These are phyloP conservation scores for Saccharomycopsis sp. DNA, from an alignment of 805 yeast genomes.

Conservation along the genomic window DNA sequence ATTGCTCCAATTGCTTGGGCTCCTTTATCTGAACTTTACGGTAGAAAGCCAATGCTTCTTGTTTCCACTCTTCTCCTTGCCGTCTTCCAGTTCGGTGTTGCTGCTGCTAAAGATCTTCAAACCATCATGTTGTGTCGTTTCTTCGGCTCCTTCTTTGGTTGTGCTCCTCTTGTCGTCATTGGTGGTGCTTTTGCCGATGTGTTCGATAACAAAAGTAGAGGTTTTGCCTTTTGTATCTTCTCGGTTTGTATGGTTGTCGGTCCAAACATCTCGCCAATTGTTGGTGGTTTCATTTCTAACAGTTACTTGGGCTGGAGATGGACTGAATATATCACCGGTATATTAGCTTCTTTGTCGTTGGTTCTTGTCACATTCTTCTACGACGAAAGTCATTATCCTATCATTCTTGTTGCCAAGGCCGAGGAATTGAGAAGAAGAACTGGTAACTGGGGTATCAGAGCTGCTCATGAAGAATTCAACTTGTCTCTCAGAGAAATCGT, in stretches of 20 bases:
- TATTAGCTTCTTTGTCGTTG: slow-evolving; percentile 42
- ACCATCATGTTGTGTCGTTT: slow-evolving; percentile 72
- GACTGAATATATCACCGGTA: slow-evolving; percentile 67
- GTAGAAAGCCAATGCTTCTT: slow-evolving; percentile 57
- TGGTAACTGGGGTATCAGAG: slow-evolving; percentile 77
- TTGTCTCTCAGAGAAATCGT: slow-evolving; percentile 52
- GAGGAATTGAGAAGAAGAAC: slow-evolving; percentile 54
- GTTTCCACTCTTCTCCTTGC: slow-evolving; percentile 51
- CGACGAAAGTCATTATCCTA: slow-evolving; percentile 69
- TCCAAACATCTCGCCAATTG: slow-evolving; percentile 78
- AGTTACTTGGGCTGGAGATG: slow-evolving; percentile 74
- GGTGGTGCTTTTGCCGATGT: slow-evolving; percentile 86
- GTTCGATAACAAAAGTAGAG: slow-evolving; percentile 60
- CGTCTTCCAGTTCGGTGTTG: slow-evolving; percentile 64
- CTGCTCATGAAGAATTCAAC: slow-evolving; percentile 63
- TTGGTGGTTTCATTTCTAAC: slow-evolving; percentile 62
- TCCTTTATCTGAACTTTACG: slow-evolving; percentile 74
- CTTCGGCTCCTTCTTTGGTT: slow-evolving; percentile 75
- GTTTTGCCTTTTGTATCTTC: slow-evolving; percentile 67
- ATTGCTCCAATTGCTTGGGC: slow-evolving; percentile 91
- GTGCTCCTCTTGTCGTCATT: slow-evolving; percentile 78
- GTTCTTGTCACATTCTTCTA: slow-evolving; percentile 38
- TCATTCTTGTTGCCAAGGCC: slow-evolving; percentile 59
- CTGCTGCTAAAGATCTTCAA: slow-evolving; percentile 73
- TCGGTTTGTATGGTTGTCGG: slow-evolving; percentile 70